Evolutionary conservation across 2,329 filamentous ascomycete species (phyloP).

Genomic region (Xylaria digitata): DNA sequence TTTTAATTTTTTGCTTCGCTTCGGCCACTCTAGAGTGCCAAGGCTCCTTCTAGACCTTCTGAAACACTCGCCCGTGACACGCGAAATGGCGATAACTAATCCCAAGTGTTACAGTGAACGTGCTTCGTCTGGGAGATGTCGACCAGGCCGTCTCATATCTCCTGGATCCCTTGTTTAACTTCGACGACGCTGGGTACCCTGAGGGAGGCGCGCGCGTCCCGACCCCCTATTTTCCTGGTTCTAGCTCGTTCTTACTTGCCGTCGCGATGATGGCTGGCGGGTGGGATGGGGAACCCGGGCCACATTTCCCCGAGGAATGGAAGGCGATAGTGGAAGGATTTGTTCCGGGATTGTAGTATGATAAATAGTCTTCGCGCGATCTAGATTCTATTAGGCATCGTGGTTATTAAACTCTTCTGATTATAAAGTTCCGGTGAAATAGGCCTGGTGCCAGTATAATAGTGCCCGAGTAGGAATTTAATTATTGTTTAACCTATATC

Average conservation of each 20-base stretch:
- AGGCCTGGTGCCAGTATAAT: not conserved
- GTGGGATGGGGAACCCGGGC: conserved; percentile 62
- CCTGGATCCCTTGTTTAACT: conserved; percentile 62
- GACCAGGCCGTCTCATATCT: conserved; percentile 56
- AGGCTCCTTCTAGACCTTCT: not conserved
- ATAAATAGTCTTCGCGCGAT: not conserved
- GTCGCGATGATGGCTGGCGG: conserved; percentile 68
- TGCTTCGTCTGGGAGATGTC: conserved; percentile 54
- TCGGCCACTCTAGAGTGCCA: no score
- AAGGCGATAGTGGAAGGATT: conserved; percentile 62
- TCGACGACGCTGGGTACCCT: conserved; percentile 68
- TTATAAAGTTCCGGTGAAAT: not conserved
- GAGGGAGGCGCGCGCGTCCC: conserved; percentile 63
- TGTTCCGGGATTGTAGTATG: conserved; percentile 48
- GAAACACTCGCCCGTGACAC: not conserved
- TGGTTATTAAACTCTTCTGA: not conserved
- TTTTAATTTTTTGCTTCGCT: no score
- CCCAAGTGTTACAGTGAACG: conserved; percentile 49
- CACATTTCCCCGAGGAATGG: conserved; percentile 62
- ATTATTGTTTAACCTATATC: not conserved
- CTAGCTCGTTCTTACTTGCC: conserved; percentile 61
- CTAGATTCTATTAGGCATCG: not conserved
- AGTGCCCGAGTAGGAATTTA: not conserved
- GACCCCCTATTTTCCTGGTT: conserved; percentile 68
- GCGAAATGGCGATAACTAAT: conserved; percentile 1